Evolutionary conservation across 2,329 filamentous ascomycete species (phyloP).

Genomic region (Westerdykella aurantiaca): DNA sequence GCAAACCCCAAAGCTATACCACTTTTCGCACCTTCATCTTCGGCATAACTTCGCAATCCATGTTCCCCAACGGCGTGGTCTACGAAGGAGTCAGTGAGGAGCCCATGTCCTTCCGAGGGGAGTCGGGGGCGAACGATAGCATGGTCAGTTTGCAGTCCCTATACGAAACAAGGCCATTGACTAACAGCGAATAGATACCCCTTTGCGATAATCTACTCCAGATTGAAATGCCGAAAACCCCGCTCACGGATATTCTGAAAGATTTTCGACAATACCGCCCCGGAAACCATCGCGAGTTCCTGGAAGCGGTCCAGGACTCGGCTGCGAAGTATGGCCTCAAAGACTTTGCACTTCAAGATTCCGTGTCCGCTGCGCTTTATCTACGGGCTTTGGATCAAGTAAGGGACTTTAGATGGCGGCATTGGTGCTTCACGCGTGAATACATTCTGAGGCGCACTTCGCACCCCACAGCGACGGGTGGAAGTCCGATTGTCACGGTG

Average conservation of each 20-base stretch:
- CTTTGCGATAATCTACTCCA: constrained; percentile 82
- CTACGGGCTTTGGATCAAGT: constrained; percentile 61
- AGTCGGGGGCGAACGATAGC: constrained; percentile 89
- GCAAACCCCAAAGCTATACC: constrained; percentile 75
- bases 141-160: constrained; percentile 51
- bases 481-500: constrained; percentile 70
- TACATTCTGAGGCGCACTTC: constrained; percentile 74
- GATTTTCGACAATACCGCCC: constrained; percentile 90
- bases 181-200: constrained; percentile 53
- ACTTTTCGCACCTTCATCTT: constrained; percentile 96
- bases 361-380: constrained; percentile 47
- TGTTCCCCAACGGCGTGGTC: constrained; percentile 88
- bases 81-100: constrained; percentile 78
- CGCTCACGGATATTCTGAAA: constrained; percentile 77
- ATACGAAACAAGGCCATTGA: background rate
- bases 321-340: constrained; percentile 51
- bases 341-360: constrained; percentile 58
- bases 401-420: constrained; percentile 74
- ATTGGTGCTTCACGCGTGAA: constrained; percentile 81
- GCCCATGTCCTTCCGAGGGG: constrained; percentile 78
- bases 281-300: constrained; percentile 79
- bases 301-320: constrained; percentile 60
- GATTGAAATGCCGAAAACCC: constrained; percentile 81
- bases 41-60: constrained; percentile 84
- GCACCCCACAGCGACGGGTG: constrained; percentile 74